These are phyloP conservation scores for Mycena leptocephala DNA, from an alignment of 768 basidiomycete species.

Conservation along the genomic window DNA sequence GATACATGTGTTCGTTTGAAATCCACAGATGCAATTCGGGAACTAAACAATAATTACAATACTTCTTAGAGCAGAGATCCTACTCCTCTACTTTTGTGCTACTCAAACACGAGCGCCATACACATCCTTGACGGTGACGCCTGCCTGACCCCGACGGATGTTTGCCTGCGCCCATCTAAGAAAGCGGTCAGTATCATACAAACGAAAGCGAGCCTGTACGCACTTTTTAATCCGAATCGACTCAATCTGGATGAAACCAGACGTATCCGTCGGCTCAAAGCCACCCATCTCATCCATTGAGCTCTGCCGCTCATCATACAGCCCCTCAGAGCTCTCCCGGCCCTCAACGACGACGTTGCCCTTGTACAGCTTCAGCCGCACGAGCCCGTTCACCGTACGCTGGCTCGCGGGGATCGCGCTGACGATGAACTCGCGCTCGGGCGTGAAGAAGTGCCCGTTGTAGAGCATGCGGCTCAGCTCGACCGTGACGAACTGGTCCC, in stretches of 20 bases:
- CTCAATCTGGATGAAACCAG: conserved; percentile 97
- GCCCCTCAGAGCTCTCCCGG: conserved; percentile 90
- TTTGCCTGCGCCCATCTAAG: conserved; percentile 91
- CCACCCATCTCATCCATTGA: conserved; percentile 99
- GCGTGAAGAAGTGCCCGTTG: conserved; percentile 99
- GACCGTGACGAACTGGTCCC: conserved; percentile 96
- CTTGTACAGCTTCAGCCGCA: conserved; percentile 94
- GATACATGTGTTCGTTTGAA: not conserved
- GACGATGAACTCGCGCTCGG: conserved; percentile 96
- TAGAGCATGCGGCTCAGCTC: conserved; percentile 94
- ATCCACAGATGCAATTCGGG: not conserved
- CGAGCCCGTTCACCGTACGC: conserved; percentile 95
- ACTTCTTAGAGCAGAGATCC: not conserved
- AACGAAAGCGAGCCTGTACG: conserved; percentile 42
- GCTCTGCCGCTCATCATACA: conserved; percentile 96
- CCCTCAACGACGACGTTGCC: conserved; percentile 97
- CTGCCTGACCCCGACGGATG: conserved; percentile 87
- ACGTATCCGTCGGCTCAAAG: conserved; percentile 96
- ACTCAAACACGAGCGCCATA: conserved; percentile 76
- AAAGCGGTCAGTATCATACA: conserved; percentile 16
- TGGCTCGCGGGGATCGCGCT: conserved; percentile 94
- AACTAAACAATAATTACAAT: not conserved
- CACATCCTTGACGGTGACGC: conserved; percentile 84
- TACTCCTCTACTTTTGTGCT: not conserved
- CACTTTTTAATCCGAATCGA: conserved; percentile 98